Conservation (phyloP, 345 rosid species). For the Citrus sinensis region DVS_A1.0 CM039169.1:32102001-32102500, state of each 20-base stretch:
- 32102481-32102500: no score
- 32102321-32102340: background rate
- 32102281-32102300: background rate
- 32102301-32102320: background rate
- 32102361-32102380: background rate
- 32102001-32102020: constrained; percentile 87
- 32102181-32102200: no score
- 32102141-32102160: background rate
- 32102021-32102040: constrained; percentile 97
- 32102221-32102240: background rate
- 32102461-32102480: background rate
- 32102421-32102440: background rate
- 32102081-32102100: constrained; percentile 87
- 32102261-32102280: background rate
- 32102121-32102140: background rate
- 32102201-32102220: background rate
- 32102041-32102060: constrained; percentile 85
- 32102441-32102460: background rate
- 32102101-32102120: constrained; percentile 90
- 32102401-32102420: background rate
- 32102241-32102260: background rate
- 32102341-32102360: background rate
- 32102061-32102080: constrained; percentile 93
- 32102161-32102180: background rate
- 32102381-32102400: no score